Base-by-base conservation (phyloP, 2,329 filamentous ascomycete species). In the Coniella vitis region DNA sequence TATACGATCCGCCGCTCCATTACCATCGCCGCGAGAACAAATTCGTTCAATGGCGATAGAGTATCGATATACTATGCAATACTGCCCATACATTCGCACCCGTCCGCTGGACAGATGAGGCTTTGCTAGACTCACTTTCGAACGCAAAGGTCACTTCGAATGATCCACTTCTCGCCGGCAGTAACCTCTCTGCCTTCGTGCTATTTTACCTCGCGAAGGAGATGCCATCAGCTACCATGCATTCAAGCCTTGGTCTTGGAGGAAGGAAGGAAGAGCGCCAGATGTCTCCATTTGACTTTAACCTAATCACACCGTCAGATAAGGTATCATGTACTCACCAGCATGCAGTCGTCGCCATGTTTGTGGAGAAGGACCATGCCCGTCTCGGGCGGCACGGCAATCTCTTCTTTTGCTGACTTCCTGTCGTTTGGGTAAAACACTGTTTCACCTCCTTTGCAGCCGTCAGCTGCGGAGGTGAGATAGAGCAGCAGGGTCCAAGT, bases 401-500 rank as follows among this genome's bases (percentile, higher is more conserved):
- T 78, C 16, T 85, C 86, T 57, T 86, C 79, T 16, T 75, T 74
- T 16, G 72, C 62, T 3, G 73, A 65, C 52, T 70, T 70, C 38
- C 75, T 69, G 57, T 81, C 77, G 54, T 87, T 81, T 0, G 87
- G 87, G 62, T 94, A 94, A 65, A 96, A 96, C 29, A 93, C 87
- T 0, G 91, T 96, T 66, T 95, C 88, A 29, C 91, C 91, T 19
- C 91, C 91, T 19, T 78, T 65, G 58, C 90, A 94, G 4, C 86
- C 86, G 7, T 87, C 87, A 1, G 76, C 69, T 2, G 81, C 73
- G 1, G 84, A 88, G 1, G 87, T 93, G 47, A 96, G 75, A 61
- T 96, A 97, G 32, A 96, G 77, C 0, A 96, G 74, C 4, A 95
- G 71, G 0, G 91, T 96, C 90, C 90, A 96, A 0, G 90, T 96